Conservation (phyloP, 108 stramenopile species). For the Discostella pseudostelligera region DNA sequence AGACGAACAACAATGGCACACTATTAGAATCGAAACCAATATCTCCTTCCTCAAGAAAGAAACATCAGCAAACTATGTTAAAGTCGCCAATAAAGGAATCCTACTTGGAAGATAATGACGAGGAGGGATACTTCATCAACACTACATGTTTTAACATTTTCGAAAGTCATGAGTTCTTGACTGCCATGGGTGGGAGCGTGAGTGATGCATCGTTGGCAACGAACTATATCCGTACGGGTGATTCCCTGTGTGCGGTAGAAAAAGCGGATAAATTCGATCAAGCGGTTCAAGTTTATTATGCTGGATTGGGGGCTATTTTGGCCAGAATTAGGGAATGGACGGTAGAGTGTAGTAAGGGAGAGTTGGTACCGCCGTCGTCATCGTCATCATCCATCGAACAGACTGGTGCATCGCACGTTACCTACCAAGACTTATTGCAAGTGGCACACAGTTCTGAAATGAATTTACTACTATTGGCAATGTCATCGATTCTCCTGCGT, state of each 20-base stretch:
- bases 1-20: not conserved
- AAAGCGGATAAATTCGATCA: conserved; percentile 13
- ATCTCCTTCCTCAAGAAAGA: not conserved
- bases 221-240: conserved; percentile 45
- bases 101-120: not conserved
- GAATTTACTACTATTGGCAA: conserved; percentile 41
- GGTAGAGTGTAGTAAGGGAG: conserved; percentile 1
- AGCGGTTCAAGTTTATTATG: conserved; percentile 43
- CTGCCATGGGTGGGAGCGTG: conserved; percentile 43
- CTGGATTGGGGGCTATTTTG: conserved; percentile 39
- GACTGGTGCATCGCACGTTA: not conserved
- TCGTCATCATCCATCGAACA: not conserved
- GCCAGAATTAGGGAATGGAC: conserved; percentile 35
- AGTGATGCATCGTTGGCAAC: conserved; percentile 33
- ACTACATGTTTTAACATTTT: conserved; percentile 27
- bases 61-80: not conserved
- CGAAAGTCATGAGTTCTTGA: conserved; percentile 33
- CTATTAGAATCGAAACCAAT: not conserved
- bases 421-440: conserved; percentile 23
- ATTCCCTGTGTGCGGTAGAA: conserved; percentile 15
- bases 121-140: conserved; percentile 19
- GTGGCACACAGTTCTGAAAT: conserved; percentile 25
- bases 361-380: not conserved
- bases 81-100: conserved; percentile 3
- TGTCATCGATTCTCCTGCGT: conserved; percentile 45